Percentiles rank a stretch among this genome's conserved stretches.
Evolutionary conservation across 352 stramenopile species (phyloP).

Genomic region (Pythium phragmiticola): DNA sequence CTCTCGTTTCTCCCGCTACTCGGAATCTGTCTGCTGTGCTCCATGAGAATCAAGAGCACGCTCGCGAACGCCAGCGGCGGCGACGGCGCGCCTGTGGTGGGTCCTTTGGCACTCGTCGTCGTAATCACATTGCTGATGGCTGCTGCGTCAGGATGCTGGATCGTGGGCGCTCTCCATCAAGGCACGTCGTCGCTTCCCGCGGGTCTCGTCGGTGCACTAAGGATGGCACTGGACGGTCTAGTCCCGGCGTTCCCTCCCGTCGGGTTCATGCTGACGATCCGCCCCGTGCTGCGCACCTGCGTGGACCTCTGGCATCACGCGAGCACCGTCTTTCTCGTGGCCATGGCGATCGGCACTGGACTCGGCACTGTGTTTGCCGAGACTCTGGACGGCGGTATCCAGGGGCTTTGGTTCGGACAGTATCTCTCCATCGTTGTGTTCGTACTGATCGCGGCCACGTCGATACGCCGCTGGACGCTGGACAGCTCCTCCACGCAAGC

Average conservation of each 20-base stretch:
- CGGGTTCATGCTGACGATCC: constrained; percentile 21
- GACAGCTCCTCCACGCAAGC: background rate
- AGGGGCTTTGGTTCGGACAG: constrained; percentile 62
- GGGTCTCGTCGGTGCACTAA: constrained; percentile 5
- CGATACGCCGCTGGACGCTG: constrained; percentile 5
- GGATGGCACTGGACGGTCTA: background rate
- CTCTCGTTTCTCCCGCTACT: constrained; percentile 51
- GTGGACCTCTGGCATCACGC: constrained; percentile 25
- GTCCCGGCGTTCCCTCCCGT: constrained; percentile 26
- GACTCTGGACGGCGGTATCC: constrained; percentile 45
- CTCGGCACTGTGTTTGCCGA: constrained; percentile 33
- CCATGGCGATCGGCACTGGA: constrained; percentile 25
- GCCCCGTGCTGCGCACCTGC: constrained; percentile 30
- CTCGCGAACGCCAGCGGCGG: constrained; percentile 3
- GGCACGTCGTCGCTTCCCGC: constrained; percentile 20
- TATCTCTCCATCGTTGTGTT: constrained; percentile 31
- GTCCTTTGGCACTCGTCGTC: constrained; percentile 1
- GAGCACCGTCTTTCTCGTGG: constrained; percentile 21
- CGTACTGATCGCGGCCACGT: constrained; percentile 14
- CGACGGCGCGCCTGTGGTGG: constrained; percentile 12
- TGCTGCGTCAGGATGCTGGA: constrained; percentile 9
- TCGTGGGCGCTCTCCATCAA: constrained; percentile 34
- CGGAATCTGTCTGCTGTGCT: constrained; percentile 38
- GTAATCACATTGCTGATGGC: constrained; percentile 3
- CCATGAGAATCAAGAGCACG: constrained; percentile 31